These are phyloP conservation scores for Cardiospermum halicacabum DNA, from an alignment of 345 rosid genomes.

Conservation along the genomic window DNA sequence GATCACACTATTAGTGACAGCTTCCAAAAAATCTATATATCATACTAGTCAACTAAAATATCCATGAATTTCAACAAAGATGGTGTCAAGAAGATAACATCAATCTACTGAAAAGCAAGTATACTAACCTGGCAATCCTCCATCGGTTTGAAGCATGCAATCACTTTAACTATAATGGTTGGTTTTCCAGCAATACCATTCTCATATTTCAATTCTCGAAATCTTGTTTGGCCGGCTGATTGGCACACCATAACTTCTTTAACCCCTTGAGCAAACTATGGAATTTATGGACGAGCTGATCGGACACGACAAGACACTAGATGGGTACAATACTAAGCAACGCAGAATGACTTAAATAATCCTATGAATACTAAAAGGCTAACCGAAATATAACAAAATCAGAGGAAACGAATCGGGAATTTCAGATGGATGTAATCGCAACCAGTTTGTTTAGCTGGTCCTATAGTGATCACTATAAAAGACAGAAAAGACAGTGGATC, in stretches of 20 bases:
- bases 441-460: conserved; percentile 35
- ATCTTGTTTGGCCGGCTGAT: conserved; percentile 92
- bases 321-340: conserved; percentile 9
- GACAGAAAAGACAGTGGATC: conserved; percentile 36
- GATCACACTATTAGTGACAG: conserved; percentile 3
- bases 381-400: neutral
- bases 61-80: neutral
- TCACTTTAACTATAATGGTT: conserved; percentile 78
- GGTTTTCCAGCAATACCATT: conserved; percentile 79
- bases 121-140: conserved; percentile 92
- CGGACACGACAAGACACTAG: conserved; percentile 5
- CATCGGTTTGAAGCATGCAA: conserved; percentile 96
- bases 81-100: neutral
- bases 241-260: conserved; percentile 96
- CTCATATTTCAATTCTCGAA: conserved; percentile 86
- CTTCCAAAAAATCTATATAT: neutral
- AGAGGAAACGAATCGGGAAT: conserved; percentile 11
- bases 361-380: conserved; percentile 2
- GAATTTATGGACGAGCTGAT: conserved; percentile 11
- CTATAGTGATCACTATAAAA: conserved; percentile 37
- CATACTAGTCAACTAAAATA: neutral
- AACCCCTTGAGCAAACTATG: conserved; percentile 24
- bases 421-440: neutral
- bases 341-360: neutral
- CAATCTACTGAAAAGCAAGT: neutral